These are phyloP conservation scores for Colletotrichum noveboracense DNA, from an alignment of 2,329 filamentous ascomycete genomes.

Conservation along the genomic window DNA sequence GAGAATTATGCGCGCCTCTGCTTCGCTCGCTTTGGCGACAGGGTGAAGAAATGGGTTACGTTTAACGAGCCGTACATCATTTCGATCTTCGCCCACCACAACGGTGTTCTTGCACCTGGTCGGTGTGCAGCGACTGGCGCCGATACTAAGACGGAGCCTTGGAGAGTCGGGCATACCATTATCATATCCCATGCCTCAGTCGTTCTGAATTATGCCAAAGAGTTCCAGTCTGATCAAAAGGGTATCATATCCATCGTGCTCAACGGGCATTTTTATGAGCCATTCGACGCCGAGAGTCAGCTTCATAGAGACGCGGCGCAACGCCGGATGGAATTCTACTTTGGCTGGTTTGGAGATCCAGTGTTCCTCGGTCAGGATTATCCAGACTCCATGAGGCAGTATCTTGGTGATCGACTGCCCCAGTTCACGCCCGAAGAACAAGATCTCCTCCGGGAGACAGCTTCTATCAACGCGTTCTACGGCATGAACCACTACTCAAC, in stretches of 20 bases:
- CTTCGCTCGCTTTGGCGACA: slow-evolving; percentile 38
- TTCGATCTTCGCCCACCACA: slow-evolving; percentile 40
- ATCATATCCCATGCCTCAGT: slow-evolving; percentile 41
- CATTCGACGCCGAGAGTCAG: slow-evolving; percentile 32
- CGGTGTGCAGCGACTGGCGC: slow-evolving; percentile 29
- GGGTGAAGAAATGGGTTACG: slow-evolving; percentile 44
- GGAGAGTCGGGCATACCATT: slow-evolving; percentile 38
- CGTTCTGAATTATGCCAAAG: slow-evolving; percentile 33
- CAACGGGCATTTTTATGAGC: slow-evolving; percentile 43
- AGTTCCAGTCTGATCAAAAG: slow-evolving; percentile 32
- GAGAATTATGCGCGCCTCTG: slow-evolving; percentile 40
- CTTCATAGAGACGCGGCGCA: slow-evolving; percentile 35
- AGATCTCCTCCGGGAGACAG: slow-evolving; percentile 24
- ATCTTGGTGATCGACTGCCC: slow-evolving; percentile 35
- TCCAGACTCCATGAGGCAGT: slow-evolving; percentile 25
- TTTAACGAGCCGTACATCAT: slow-evolving; percentile 45
- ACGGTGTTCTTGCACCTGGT: slow-evolving; percentile 38
- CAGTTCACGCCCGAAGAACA: slow-evolving; percentile 32
- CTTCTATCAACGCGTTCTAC: slow-evolving; percentile 37
- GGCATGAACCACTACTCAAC: slow-evolving; percentile 46
- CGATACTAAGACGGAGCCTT: slow-evolving; percentile 40
- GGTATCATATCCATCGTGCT: slow-evolving; percentile 40
- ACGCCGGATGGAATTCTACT: slow-evolving; percentile 40
- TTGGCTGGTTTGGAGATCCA: slow-evolving; percentile 45
- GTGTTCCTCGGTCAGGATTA: slow-evolving; percentile 34